Evolutionary conservation across 345 rosid species (phyloP), one percentile per base, ranked within the genome.

Genomic region (Linum usitatissimum): DNA sequence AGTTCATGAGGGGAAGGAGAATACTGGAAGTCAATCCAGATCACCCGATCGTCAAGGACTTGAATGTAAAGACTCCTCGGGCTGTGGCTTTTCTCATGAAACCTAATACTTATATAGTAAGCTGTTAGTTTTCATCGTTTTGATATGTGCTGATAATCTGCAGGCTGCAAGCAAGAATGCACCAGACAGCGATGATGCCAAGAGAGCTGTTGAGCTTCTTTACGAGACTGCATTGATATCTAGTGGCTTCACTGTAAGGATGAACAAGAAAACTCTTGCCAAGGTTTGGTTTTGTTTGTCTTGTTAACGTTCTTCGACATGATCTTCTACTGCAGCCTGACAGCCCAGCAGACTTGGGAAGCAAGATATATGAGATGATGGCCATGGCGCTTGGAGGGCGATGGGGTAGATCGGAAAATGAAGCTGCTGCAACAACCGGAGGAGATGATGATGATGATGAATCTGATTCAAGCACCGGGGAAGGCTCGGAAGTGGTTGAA

Each of bases 341-440:
- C 64, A 94, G 89, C 73, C 99, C 97, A 12, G 90, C 96, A 0
- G 95, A 90, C 69, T 66, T 94, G 61, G 99, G 99, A 49, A 86
- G 79, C 82, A 94, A 90, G 81, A 90, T 94, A 61, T 90, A 94
- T 12, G 96, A 94, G 77, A 90, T 94, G 93, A 94, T 94, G 95
- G 88, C 92, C 0, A 81, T 94, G 87, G 99, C 99, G 17, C 85
- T 94, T 13, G 97, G 97, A 48, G 97, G 97, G 57, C 84, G 96
- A 83, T 94, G 99, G 99, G 99, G 96, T 20, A 78, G 94, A 71
- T 76, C 76, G 9, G 94, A 87, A 53, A 84, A 71, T 12, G 79
- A 61, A 34, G 72, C 28, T 10, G 68, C 56, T 64, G 66, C 61
- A 18, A 49, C 31, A 5, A 34, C 38, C 38, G 79, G 71, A 54